Evolutionary conservation across 2,329 filamentous ascomycete genomes (phyloP).

Genomic region (Botrytis elliptica): DNA sequence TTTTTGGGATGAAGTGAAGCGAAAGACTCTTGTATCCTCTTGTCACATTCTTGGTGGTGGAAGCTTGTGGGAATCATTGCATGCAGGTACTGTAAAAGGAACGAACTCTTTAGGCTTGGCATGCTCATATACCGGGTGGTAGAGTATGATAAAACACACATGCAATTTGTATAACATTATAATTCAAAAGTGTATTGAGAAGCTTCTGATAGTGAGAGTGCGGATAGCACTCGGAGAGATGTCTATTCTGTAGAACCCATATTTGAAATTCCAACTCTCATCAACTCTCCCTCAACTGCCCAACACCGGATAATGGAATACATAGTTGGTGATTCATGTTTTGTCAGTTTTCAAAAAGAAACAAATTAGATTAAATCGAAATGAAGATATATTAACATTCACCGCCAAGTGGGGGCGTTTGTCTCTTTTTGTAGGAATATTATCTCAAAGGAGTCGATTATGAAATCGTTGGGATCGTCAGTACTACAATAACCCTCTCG

Average conservation of each 20-base stretch:
- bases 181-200: background rate
- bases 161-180: background rate
- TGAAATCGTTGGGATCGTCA: background rate
- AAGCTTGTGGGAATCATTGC: background rate
- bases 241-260: background rate
- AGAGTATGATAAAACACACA: background rate
- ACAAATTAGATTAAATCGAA: background rate
- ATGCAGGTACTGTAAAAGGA: background rate
- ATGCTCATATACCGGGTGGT: background rate
- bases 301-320: background rate
- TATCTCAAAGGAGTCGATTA: background rate
- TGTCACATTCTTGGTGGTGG: background rate
- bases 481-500: background rate
- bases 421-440: background rate
- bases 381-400: conserved; percentile 3
- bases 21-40: background rate
- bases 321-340: background rate
- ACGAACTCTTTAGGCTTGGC: background rate
- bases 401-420: background rate
- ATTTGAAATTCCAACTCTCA: background rate
- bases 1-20: background rate
- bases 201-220: background rate
- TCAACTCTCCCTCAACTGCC: background rate
- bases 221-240: background rate
- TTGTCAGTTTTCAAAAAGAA: background rate